A percentile compares a stretch with the other conserved stretches of the same genome.
Evolutionary conservation across 768 basidiomycete species (phyloP).

Genomic region (Collybia sordida): DNA sequence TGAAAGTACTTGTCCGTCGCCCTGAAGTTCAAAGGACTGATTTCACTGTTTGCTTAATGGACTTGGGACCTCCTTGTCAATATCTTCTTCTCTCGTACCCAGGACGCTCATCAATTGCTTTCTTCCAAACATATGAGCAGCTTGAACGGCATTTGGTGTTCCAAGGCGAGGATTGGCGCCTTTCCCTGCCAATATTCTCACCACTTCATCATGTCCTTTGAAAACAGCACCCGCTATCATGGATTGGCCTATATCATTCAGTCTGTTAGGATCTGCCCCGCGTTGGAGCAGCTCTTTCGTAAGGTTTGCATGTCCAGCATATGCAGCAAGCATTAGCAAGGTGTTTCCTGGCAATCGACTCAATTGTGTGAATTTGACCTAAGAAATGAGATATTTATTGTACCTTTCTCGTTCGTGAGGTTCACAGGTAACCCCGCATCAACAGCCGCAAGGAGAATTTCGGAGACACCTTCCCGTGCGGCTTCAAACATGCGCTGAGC

Average conservation of each 20-base stretch:
- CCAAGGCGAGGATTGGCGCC: slow-evolving; percentile 69
- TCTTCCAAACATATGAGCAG: slow-evolving; percentile 67
- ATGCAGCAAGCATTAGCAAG: slow-evolving; percentile 76
- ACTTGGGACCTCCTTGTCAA: slow-evolving; percentile 34
- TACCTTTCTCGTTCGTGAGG: slow-evolving; percentile 72
- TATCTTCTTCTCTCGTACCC: slow-evolving; percentile 60
- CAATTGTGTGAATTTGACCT: not conserved
- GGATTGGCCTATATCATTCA: slow-evolving; percentile 73
- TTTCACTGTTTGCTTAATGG: slow-evolving; percentile 17
- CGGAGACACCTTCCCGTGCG: slow-evolving; percentile 57
- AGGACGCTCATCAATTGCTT: slow-evolving; percentile 53
- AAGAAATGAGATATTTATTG: slow-evolving; percentile 5
- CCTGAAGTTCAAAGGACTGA: too few relatives aligned
- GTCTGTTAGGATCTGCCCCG: slow-evolving; percentile 63
- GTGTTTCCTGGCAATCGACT: slow-evolving; percentile 59
- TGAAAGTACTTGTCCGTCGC: not conserved
- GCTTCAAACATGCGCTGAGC: slow-evolving; percentile 77
- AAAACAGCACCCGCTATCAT: slow-evolving; percentile 79
- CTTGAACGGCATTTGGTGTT: slow-evolving; percentile 65
- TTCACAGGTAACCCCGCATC: slow-evolving; percentile 71
- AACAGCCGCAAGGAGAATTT: slow-evolving; percentile 56
- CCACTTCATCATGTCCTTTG: slow-evolving; percentile 66
- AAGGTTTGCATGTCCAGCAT: slow-evolving; percentile 62
- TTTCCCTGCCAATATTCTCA: slow-evolving; percentile 49
- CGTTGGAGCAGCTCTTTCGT: slow-evolving; percentile 50